phyloP scores from a whole-genome alignment of 1,284 basidiomycete species.

The Garcileccinum viscosum region DNA sequence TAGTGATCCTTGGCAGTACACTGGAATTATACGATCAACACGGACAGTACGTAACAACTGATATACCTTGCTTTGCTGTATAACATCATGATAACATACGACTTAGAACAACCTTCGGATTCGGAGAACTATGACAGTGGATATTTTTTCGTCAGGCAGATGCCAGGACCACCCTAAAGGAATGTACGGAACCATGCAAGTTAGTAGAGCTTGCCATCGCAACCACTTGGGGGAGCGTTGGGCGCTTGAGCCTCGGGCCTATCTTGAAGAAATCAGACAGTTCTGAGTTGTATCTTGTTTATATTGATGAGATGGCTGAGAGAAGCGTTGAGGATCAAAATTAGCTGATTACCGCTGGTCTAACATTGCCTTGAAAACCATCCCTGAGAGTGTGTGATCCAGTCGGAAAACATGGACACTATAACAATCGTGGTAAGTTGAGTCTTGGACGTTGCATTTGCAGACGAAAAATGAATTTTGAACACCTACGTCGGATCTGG shows the following conservation, averaged over 20 bases:
- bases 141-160: not conserved
- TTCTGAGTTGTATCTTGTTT: not conserved
- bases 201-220: not conserved
- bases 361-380: not conserved
- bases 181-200: not conserved
- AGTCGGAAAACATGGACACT: too few relatives aligned
- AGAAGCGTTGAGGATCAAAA: not conserved
- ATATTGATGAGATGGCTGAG: not conserved
- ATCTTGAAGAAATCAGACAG: not conserved
- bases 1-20: constrained; percentile 1
- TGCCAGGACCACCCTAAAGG: not conserved
- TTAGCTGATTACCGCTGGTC: not conserved
- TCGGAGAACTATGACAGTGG: not conserved
- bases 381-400: not conserved
- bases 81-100: not conserved
- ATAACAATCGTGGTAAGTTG: too few relatives aligned
- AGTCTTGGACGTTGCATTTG: too few relatives aligned
- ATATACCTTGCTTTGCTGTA: not conserved
- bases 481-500: too few relatives aligned
- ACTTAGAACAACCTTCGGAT: not conserved
- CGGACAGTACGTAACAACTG: constrained; percentile 12
- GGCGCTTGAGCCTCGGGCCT: constrained; percentile 4
- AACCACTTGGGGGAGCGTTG: not conserved
- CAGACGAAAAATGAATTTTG: too few relatives aligned
- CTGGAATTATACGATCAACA: constrained; percentile 11